A percentile compares a stretch with the other conserved stretches of the same genome.
Evolutionary conservation across 805 yeast genomes (phyloP).

Genomic region (Pachysolen tannophilus): DNA sequence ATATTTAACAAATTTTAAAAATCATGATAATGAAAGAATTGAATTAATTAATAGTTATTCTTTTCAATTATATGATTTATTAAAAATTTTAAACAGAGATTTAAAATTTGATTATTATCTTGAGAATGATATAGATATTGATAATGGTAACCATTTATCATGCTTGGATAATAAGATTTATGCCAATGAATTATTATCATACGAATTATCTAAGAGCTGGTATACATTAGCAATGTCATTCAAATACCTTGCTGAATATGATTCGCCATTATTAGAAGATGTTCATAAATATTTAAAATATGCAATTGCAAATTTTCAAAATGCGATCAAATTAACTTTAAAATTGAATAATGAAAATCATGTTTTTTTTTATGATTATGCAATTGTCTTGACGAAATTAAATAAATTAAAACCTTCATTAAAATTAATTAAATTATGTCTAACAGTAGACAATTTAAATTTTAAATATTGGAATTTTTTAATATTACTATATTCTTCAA

Average conservation of each 20-base stretch:
- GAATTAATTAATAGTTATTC: conserved; percentile 2
- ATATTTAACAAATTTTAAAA: conserved; percentile 12
- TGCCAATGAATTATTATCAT: not conserved
- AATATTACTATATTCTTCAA: conserved; percentile 7
- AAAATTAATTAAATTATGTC: conserved; percentile 7
- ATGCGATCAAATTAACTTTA: not conserved
- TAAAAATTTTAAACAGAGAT: not conserved
- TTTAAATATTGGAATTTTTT: conserved; percentile 10
- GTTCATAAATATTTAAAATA: not conserved
- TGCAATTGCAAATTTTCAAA: conserved; percentile 1
- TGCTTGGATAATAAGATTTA: not conserved
- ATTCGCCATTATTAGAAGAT: conserved; percentile 2
- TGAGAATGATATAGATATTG: too few relatives aligned
- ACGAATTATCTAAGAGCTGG: not conserved
- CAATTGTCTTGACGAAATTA: conserved; percentile 4
- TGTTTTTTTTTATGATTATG: conserved; percentile 1
- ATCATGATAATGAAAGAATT: not conserved
- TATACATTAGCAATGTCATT: conserved; percentile 4
- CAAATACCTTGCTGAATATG: conserved; percentile 1
- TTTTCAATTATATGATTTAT: not conserved
- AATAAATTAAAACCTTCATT: conserved; percentile 5
- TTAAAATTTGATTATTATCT: not conserved
- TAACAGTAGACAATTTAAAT: conserved; percentile 6
- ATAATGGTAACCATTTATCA: not conserved
- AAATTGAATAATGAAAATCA: not conserved